Base-by-base conservation (phyloP, 169 alveolate species). In the Nephromyces sp. region DNA sequence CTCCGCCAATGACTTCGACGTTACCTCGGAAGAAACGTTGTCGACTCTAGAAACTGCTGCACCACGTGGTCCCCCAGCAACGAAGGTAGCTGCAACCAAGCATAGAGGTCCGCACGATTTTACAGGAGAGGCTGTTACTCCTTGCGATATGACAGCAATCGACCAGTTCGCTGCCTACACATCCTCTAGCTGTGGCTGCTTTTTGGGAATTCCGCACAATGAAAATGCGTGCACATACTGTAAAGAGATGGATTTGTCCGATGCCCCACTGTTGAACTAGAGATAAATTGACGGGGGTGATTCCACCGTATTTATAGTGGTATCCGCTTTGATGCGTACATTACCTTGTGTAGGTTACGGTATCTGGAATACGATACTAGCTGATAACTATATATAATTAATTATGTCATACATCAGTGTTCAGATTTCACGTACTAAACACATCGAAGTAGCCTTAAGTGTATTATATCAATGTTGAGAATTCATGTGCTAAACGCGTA, bases 191-290 rank as follows among this genome's bases (percentile, higher is more conserved):
- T 83, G 89, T 51, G 89, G 89, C 25, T 83, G 89, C 72, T 86
- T 79, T 66, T 78, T 83, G 52, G 89, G 89, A n/a, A 82, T 72
- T 4, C 83, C 74, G n/a, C 89, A 83, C 79, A 83, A 83, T 61
- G 89, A 83, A 63, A 83, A 83, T 77, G 73, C 74, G 35, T 83
- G 89, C 66, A 81, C 75, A 15, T 74, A 79, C 24, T 83, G 89
- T 70, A 72, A 84, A 68, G 67, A 77, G 70, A 79, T 83, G 33
- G 89, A 83, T 68, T 75, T 83, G 31, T 83, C 89, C 28, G 89
- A 83, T 30, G 84, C 89, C 3, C 89, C 89, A n/a, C 74, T 83
- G 61, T 67, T 83, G 72, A 79, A 66, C 70, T 83, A 67, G 79
- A 15, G n/a, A n/a, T n/a, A n/a, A n/a, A n/a, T n/a, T n/a, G n/a